Base-by-base conservation (phyloP, 2,329 filamentous ascomycete genomes). In the Colletotrichum caudatum region DNA sequence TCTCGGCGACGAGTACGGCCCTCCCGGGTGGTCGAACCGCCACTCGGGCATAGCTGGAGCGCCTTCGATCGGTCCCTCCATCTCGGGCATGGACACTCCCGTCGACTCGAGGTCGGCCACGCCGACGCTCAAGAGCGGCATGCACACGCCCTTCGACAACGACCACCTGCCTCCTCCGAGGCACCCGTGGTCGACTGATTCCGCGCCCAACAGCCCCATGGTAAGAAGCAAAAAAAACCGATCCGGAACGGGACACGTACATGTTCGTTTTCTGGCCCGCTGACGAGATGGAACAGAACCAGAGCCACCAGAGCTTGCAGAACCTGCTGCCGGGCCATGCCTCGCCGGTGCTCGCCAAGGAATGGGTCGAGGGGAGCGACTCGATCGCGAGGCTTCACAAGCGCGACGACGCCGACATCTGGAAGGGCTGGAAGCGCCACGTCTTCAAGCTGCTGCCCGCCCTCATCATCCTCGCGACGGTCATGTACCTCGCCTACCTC, bases 401-500 rank as follows among this genome's bases (percentile, higher is more conserved):
- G 64, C 83, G 84, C 51, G 81, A 83, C 70, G 82, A 84, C 56
- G 76, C 69, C 35, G 82, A 85, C n/a, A 83, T 80, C 61, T 85
- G 82, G 81, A 81, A 80, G 60, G 84, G 84, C 46, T 84, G 82
- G 83, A 82, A 79, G 68, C 79, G 83, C 14, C 74, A 80, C 41
- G 57, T 85, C 14, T 85, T 80, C 75, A 75, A 74, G 23, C 74
- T 84, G 41, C 78, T 79, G 9, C 83, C 83, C 0, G 59, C 82
- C 41, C 65, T 85, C 64, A 84, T 81, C 23, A 58, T 85, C n/a
- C 48, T 79, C 72, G 84, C 82, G 75, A 84, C 80, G 16, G 74
- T 74, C n/a, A 58, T 84, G n/a, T 85, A 83, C 76, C n/a, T 85
- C 5, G 48, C 78, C 67, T 90, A 90, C 73, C 84, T 89, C 9